These are phyloP conservation scores for Centaurea solstitialis DNA, from an alignment of 129 eudicot genomes.

Conservation along the genomic window DNA sequence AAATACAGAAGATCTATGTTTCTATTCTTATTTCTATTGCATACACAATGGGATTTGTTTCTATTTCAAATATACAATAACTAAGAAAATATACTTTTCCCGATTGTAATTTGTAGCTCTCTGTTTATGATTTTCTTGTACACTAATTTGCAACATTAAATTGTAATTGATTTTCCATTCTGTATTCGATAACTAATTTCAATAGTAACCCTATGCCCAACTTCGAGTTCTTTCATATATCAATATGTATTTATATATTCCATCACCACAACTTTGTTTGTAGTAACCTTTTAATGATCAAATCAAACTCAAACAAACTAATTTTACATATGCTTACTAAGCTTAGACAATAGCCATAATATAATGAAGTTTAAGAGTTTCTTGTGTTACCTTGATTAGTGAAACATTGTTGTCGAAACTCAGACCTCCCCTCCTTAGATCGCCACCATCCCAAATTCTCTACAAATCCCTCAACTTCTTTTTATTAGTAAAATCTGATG, in stretches of 20 bases:
- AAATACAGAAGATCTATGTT: not conserved
- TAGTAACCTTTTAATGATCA: not conserved
- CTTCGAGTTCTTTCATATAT: not conserved
- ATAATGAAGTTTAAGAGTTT: not conserved
- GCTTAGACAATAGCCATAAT: not conserved
- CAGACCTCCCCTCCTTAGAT: not conserved
- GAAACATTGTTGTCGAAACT: not conserved
- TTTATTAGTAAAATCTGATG: not conserved
- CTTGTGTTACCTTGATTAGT: not conserved
- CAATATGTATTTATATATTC: not conserved
- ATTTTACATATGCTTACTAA: not conserved
- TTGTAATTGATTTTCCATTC: not conserved
- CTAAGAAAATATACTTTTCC: not conserved
- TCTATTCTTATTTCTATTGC: not conserved
- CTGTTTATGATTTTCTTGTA: not conserved
- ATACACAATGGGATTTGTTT: not conserved
- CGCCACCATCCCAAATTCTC: not conserved
- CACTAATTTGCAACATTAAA: not conserved
- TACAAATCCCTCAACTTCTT: not conserved
- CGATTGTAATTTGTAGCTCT: not conserved
- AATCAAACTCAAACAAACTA: not conserved
- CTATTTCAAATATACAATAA: not conserved
- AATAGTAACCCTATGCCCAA: not conserved
- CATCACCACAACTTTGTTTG: not conserved
- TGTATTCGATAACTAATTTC: not conserved